Base-by-base conservation (phyloP, 257 asterid genomes). In the Solanum chmielewskii region DNA sequence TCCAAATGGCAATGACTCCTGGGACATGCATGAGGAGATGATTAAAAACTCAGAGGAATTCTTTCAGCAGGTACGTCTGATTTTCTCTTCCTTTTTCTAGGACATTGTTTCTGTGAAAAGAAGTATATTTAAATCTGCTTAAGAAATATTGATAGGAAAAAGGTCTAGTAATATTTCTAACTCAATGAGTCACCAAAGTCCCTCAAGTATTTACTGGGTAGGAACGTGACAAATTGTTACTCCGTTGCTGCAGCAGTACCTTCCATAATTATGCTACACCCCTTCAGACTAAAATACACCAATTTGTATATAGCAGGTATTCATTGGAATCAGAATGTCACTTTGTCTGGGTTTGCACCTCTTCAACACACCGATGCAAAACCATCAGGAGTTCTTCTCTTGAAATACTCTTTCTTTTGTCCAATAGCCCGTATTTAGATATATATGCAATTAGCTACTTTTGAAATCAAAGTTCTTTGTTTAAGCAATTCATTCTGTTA, bases 21-120 rank as follows among this genome's bases (percentile, higher is more conserved):
- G 98, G 98, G 98, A 94, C 37, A 95, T 96, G 98, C 98, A 94
- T n/a, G 99, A 96, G 82, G 98, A 96, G 89, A 95, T 96, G 98
- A 88, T 96, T 15, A 96, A 91, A 59, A 96, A 96, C 74, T 93
- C 98, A 6, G 98, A 96, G 91, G 99, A 95, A 27, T 96, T 96
- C 88, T 96, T 94, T 92, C 90, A 94, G 91, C 90, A 23, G 98
- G 99, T 96, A 88, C 37, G 31, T 59, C 25, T 41, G 23, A 64
- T 82, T 52, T 45, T 45, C 31, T 78, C 70, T 87, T 31, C 33
- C 39, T 1, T 7, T 47, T 6, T 71, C 35, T 70, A 47, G 33
- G 20, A 87, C 47, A 16, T n/a, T 74, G 62, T 11, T 31, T 5
- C 69, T 29, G 45, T 6, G 52, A 31, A 7, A 56, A 81, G 69